Base-by-base conservation (phyloP, 2,329 filamentous ascomycete genomes). In the Cryphonectria carpinicola region DNA sequence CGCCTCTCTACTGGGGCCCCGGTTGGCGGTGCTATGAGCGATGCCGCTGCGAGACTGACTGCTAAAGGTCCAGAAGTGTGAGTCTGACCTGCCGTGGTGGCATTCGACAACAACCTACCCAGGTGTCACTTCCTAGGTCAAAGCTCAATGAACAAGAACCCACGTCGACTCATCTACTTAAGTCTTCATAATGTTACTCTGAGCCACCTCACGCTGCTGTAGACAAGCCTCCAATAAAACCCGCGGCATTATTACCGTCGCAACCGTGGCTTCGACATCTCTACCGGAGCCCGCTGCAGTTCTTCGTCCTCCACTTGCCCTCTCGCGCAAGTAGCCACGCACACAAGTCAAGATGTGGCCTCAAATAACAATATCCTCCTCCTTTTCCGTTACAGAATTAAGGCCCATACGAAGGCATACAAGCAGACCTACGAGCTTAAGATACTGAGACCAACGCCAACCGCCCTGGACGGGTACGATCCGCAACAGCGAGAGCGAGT, bases 281-380 rank as follows among this genome's bases (percentile, higher is more conserved):
- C 52, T 41, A 10, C 32, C 25, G 49, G 62, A 64, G 54, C 56
- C 28, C 39, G 25, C 65, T 66, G 43, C 62, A 56, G 60, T 46
- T 58, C 65, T 46, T 52, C 65, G 43, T 46, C 62, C 28, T 54
- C 49, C 49, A 17, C 54, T 17, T 46, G 41, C 46, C 61, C 35
- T 58, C 17, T 46, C 61, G 69, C 65, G 66, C 62, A 70, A 68
- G 65, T 63, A 68, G 69, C n/a, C 66, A 58, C 49, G 56, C 14
- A 4, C 19, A 10, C 10, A 61, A 19, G 56, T 66, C 77, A 83
- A 82, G 75, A 84, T 83, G 82, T 81, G 82, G 77, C 73, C 77
- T 74, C 80, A 75, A 80, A 81, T 80, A 80, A 76, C 49, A 37
- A 61, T 41, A 61, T 35, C 4, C 41, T 54, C 49, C 67, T 52